Evolutionary conservation across 2,329 filamentous ascomycete genomes (phyloP).

Genomic region (Apiospora malaysiana): DNA sequence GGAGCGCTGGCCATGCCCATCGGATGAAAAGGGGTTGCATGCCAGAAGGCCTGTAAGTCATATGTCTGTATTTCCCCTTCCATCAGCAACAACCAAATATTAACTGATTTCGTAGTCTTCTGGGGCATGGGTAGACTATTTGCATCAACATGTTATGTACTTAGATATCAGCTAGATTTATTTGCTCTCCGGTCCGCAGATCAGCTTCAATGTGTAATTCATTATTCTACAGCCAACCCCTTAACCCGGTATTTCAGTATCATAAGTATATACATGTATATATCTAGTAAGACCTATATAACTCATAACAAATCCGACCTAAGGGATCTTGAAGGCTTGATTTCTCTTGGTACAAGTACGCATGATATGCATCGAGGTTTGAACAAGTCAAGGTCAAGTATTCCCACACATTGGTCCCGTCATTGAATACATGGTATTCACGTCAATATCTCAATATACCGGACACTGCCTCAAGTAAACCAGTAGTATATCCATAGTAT

Average conservation of each 20-base stretch:
- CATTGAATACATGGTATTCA: neutral
- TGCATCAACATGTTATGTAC: neutral
- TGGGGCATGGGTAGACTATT: neutral
- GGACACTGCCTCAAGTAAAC: neutral
- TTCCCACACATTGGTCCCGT: neutral
- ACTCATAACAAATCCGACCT: too few species aligned
- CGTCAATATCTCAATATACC: neutral
- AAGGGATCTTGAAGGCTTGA: rapidly evolving
- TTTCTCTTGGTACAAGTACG: neutral
- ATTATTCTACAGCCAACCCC: neutral
- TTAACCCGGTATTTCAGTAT: neutral
- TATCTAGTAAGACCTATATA: neutral
- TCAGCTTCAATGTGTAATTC: neutral
- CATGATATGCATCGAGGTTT: neutral
- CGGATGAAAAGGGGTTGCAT: too few species aligned
- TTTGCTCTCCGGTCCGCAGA: neutral
- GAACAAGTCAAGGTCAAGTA: neutral
- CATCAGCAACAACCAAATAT: too few species aligned
- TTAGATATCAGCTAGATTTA: neutral
- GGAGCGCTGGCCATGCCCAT: too few species aligned
- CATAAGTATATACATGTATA: too few species aligned
- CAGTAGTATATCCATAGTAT: neutral
- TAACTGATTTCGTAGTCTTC: too few species aligned
- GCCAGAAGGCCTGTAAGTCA: too few species aligned
- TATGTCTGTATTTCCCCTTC: too few species aligned